Percentiles rank a stretch among this genome's conserved stretches.
phyloP scores from a whole-genome alignment of 441 rosid genomes.

The Flueggea neowawraea region DNA sequence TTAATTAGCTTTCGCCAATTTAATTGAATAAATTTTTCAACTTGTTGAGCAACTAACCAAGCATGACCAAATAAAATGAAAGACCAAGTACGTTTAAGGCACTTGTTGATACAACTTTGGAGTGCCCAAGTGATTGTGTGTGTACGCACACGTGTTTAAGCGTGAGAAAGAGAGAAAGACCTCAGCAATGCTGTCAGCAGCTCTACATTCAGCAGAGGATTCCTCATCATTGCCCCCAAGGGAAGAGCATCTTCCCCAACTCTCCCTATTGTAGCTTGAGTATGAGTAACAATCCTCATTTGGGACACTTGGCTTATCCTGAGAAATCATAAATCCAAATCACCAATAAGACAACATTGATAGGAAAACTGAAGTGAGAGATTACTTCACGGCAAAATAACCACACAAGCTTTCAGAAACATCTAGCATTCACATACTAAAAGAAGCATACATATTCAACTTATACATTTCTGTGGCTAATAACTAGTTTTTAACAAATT shows the following conservation, averaged over 20 bases:
- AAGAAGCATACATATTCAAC: too few species aligned
- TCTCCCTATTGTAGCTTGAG: slow-evolving; percentile 93
- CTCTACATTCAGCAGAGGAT: slow-evolving; percentile 41
- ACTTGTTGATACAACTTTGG: too few species aligned
- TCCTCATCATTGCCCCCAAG: slow-evolving; percentile 89
- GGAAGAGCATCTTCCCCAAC: slow-evolving; percentile 99
- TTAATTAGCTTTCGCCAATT: too few species aligned
- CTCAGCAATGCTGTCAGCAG: slow-evolving; percentile 47
- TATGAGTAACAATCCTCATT: slow-evolving; percentile 84
- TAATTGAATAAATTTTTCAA: too few species aligned
- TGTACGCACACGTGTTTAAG: background rate
- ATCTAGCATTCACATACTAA: too few species aligned
- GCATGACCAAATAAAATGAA: too few species aligned
- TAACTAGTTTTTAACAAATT: too few species aligned
- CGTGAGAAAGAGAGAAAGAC: slow-evolving; percentile 29
- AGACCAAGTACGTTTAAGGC: too few species aligned
- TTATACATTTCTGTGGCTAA: too few species aligned
- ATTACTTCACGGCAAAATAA: background rate
- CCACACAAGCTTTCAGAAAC: background rate
- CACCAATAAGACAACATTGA: background rate
- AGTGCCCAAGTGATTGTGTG: too few species aligned
- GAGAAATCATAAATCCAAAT: slow-evolving; percentile 8
- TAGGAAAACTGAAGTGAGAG: background rate
- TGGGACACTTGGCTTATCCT: slow-evolving; percentile 60
- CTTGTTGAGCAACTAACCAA: too few species aligned